A percentile compares a stretch with the other conserved stretches of the same genome.
Conservation (phyloP, 768 basidiomycete species). For the Podaxis carcinomalis region DNA sequence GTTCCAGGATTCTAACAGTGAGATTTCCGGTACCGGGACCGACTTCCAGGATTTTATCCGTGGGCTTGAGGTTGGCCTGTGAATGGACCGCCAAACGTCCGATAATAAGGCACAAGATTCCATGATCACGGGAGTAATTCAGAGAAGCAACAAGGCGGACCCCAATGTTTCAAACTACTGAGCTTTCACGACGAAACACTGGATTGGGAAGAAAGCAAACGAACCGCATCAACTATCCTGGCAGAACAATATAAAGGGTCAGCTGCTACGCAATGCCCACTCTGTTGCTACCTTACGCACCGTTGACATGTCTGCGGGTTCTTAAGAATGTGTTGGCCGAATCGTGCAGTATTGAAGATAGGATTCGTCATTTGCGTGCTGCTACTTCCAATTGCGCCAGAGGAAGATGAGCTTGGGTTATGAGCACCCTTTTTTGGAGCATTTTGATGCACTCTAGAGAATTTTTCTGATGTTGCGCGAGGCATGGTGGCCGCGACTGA, state of each 20-base stretch:
- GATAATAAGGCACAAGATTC: not conserved
- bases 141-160: not conserved
- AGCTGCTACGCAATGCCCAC: slow-evolving; percentile 11
- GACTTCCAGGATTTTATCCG: slow-evolving; percentile 95
- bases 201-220: slow-evolving; percentile 14
- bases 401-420: slow-evolving; percentile 14
- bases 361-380: slow-evolving; percentile 64
- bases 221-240: slow-evolving; percentile 43
- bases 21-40: slow-evolving; percentile 98
- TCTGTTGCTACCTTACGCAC: slow-evolving; percentile 36
- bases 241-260: not conserved
- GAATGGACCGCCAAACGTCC: slow-evolving; percentile 1
- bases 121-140: not conserved
- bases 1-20: slow-evolving; percentile 89
- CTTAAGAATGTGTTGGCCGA: slow-evolving; percentile 97
- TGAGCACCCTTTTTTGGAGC: slow-evolving; percentile 47
- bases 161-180: not conserved
- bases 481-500: slow-evolving; percentile 47
- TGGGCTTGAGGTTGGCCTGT: slow-evolving; percentile 87
- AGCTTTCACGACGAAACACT: not conserved
- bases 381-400: slow-evolving; percentile 16
- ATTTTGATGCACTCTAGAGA: slow-evolving; percentile 65
- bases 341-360: slow-evolving; percentile 91
- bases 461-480: slow-evolving; percentile 71
- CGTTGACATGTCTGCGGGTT: slow-evolving; percentile 89